Evolutionary conservation across 2,329 filamentous ascomycete genomes (phyloP).

Genomic region (Grosmannia penicillata): DNA sequence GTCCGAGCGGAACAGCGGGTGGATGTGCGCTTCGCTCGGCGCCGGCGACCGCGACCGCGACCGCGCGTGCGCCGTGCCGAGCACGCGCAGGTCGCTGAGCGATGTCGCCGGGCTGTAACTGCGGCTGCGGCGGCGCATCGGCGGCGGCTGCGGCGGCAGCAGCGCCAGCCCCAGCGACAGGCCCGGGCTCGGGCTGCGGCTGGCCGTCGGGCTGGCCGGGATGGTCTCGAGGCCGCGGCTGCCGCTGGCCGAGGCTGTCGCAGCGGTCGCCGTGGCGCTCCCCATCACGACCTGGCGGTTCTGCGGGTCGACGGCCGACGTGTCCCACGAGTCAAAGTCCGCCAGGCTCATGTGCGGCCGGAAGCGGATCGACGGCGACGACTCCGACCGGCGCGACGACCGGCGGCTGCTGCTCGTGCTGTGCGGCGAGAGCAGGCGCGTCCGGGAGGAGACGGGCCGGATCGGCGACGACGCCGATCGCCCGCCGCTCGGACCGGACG

Average conservation of each 20-base stretch:
- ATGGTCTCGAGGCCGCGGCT: conserved; percentile 52
- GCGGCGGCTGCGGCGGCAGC: conserved; percentile 32
- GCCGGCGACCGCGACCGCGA: conserved; percentile 13
- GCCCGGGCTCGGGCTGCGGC: conserved; percentile 50
- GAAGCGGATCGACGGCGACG: too few species aligned
- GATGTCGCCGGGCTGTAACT: conserved; percentile 36
- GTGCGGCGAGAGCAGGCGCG: conserved; percentile 30
- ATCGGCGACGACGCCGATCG: conserved; percentile 30
- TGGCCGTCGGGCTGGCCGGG: conserved; percentile 48
- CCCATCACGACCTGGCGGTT: conserved; percentile 43
- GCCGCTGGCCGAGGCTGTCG: neutral
- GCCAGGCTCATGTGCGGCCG: too few species aligned
- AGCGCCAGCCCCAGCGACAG: conserved; percentile 41
- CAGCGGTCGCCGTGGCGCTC: conserved; percentile 18
- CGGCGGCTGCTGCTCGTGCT: conserved; percentile 8
- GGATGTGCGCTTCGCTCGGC: conserved; percentile 52
- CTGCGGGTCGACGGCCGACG: conserved; percentile 49
- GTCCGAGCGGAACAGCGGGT: conserved; percentile 63
- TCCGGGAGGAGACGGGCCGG: conserved; percentile 42
- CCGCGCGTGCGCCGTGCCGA: conserved; percentile 6
- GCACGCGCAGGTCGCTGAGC: conserved; percentile 11
- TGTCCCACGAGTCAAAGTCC: conserved; percentile 66
- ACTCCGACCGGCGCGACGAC: conserved; percentile 24
- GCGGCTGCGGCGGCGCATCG: conserved; percentile 27
- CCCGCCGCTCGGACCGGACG: conserved; percentile 29